A percentile compares a stretch with the other conserved stretches of the same genome.
Evolutionary conservation across 139 green algal species (phyloP).

Genomic region (Coelastrella sp.): DNA sequence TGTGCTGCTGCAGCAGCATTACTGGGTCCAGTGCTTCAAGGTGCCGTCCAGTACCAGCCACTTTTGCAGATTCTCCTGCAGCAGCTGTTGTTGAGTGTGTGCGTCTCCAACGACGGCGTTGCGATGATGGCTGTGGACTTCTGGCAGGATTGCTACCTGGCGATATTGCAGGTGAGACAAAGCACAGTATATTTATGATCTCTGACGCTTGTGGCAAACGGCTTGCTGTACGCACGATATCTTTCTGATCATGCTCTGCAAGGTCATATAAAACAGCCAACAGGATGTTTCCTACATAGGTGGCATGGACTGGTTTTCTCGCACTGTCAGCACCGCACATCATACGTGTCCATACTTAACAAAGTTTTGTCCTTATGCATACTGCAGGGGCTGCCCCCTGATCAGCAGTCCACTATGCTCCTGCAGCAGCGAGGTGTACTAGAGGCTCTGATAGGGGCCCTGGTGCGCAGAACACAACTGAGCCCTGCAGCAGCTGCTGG

Average conservation of each 20-base stretch:
- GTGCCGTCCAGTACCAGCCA: neutral
- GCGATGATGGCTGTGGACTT: constrained; percentile 52
- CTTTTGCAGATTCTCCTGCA: constrained; percentile 49
- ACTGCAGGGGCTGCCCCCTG: constrained; percentile 2
- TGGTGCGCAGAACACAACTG: constrained; percentile 66
- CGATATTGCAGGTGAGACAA: constrained; percentile 59
- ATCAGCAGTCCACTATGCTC: neutral
- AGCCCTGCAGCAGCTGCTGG: constrained; percentile 14
- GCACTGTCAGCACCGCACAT: no score
- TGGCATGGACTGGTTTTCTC: no score
- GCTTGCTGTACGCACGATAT: no score
- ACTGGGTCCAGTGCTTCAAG: constrained; percentile 50
- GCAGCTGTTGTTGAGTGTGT: constrained; percentile 61
- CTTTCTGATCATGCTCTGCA: no score
- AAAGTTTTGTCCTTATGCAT: no score
- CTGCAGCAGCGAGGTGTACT: constrained; percentile 58
- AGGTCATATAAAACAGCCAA: no score
- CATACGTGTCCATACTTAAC: no score
- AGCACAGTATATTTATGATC: no score
- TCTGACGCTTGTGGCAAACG: no score
- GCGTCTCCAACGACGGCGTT: constrained; percentile 52
- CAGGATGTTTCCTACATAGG: no score
- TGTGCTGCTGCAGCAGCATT: constrained; percentile 49
- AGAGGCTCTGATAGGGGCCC: constrained; percentile 54
- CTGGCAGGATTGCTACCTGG: constrained; percentile 64